Evolutionary conservation across 495 filamentous ascomycete species (phyloP).

Genomic region (Annulohypoxylon moriforme): DNA sequence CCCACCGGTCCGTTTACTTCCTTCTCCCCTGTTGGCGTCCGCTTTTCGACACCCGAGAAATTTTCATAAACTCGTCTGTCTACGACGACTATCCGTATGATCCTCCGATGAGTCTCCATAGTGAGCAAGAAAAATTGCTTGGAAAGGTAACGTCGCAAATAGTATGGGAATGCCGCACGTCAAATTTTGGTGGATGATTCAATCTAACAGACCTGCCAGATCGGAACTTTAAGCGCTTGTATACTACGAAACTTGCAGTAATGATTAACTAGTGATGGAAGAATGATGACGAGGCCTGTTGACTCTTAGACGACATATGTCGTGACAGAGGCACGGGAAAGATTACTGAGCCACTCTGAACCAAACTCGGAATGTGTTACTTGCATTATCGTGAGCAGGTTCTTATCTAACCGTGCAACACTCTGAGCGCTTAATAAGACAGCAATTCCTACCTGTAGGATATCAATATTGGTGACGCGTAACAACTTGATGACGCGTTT

Average conservation of each 20-base stretch:
- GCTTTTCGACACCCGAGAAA: not conserved
- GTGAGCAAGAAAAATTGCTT: not conserved
- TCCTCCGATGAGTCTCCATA: not conserved
- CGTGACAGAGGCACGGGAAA: slow-evolving; percentile 4
- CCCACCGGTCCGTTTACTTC: not conserved
- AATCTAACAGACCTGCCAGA: not conserved
- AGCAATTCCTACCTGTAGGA: not conserved
- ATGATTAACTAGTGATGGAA: not conserved
- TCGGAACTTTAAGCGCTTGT: not conserved
- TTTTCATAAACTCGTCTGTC: not conserved
- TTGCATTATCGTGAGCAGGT: not conserved
- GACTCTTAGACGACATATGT: not conserved
- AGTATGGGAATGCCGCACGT: not conserved
- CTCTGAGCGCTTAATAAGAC: not conserved
- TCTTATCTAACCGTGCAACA: slow-evolving; percentile 6
- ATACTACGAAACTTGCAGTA: not conserved
- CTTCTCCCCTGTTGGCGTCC: not conserved
- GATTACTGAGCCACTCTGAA: slow-evolving; percentile 4
- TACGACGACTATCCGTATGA: not conserved
- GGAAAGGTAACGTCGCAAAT: not conserved
- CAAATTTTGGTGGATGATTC: not conserved
- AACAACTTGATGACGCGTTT: slow-evolving; percentile 22
- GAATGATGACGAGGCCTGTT: slow-evolving; percentile 1
- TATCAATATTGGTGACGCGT: slow-evolving; percentile 11
- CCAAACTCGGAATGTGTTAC: slow-evolving; percentile 29